phyloP scores from a whole-genome alignment of 768 basidiomycete genomes.

The Holtermannia corniformis region DNA sequence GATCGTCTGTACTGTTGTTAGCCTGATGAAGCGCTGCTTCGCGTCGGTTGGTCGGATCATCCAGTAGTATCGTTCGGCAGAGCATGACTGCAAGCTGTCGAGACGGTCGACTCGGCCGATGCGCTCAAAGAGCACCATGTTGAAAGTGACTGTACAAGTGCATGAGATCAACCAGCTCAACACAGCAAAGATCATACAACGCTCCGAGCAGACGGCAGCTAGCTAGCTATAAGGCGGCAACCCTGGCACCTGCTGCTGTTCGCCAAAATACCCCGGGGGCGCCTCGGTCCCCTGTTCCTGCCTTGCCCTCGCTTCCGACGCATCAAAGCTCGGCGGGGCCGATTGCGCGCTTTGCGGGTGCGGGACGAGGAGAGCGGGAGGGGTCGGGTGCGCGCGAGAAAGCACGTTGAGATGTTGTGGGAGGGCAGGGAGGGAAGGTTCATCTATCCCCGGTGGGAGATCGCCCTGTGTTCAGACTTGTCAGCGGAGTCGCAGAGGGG shows the following conservation, averaged over 20 bases:
- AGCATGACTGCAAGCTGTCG: too few species aligned
- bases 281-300: slow-evolving; percentile 4
- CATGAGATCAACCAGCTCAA: too few species aligned
- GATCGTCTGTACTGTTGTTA: slow-evolving; percentile 6
- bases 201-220: not conserved
- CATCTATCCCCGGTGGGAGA: slow-evolving; percentile 40
- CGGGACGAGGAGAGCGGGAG: not conserved
- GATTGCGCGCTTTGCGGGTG: not conserved
- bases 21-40: too few species aligned
- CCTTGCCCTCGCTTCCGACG: slow-evolving; percentile 1
- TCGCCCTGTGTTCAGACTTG: slow-evolving; percentile 23
- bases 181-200: not conserved
- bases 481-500: not conserved
- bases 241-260: not conserved
- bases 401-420: slow-evolving; percentile 14
- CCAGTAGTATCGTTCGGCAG: too few species aligned
- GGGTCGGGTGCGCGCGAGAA: slow-evolving; percentile 1
- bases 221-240: slow-evolving; percentile 14
- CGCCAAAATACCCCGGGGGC: slow-evolving; percentile 14
- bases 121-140: too few species aligned
- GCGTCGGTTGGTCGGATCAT: too few species aligned
- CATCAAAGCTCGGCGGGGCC: slow-evolving; percentile 5
- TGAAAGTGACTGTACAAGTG: not conserved
- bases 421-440: slow-evolving; percentile 38
- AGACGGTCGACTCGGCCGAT: too few species aligned